Evolutionary conservation across 2,329 filamentous ascomycete species (phyloP), one percentile per base, ranked within the genome.

Genomic region (Xylariaceae sp.): DNA sequence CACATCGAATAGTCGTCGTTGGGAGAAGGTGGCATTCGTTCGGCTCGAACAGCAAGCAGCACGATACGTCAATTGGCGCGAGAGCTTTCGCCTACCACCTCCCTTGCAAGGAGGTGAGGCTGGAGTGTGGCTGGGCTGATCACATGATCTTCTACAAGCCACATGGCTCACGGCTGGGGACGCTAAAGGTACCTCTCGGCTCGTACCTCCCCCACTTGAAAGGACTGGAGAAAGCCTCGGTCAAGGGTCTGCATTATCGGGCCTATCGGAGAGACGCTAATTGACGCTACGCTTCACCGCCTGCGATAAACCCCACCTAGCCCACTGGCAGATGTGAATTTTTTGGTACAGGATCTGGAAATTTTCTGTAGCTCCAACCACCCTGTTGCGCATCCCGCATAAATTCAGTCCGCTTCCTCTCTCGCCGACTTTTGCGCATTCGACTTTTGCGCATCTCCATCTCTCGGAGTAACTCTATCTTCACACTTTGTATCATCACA

Each of bases 261-360:
- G 49, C 54, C n/a, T 49, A 19, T n/a, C 18, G 12, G 39, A 18
- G 40, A 27, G 22, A 7, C 38, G 22, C 40, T 52, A 50, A 27
- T 11, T 35, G 14, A 32, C 40, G 30, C 41, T 48, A 51, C 14
- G 7, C 1, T 50, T 59, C 59, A 67, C 66, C 63, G 63, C 61
- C 62, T 53, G 39, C 51, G 40, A 43, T 41, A 53, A 45, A 44
- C 41, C 47, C 55, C 54, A 51, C 49, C 11, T 39, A 36, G 42
- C 57, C 58, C 62, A 58, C 56, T 33, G 60, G 62, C 60, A 65
- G 50, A 62, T 52, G n/a, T 49, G 48, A 58, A 50, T 48, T 57
- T 62, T 63, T 61, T 48, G 32, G 33, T 27, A 48, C 43, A 49
- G 46, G 46, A 45, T 44, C 47, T 40, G 27, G 53, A 61, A 58